phyloP scores from a whole-genome alignment of 2,329 filamentous ascomycete genomes.

The Clarireedia monteithiana region DNA sequence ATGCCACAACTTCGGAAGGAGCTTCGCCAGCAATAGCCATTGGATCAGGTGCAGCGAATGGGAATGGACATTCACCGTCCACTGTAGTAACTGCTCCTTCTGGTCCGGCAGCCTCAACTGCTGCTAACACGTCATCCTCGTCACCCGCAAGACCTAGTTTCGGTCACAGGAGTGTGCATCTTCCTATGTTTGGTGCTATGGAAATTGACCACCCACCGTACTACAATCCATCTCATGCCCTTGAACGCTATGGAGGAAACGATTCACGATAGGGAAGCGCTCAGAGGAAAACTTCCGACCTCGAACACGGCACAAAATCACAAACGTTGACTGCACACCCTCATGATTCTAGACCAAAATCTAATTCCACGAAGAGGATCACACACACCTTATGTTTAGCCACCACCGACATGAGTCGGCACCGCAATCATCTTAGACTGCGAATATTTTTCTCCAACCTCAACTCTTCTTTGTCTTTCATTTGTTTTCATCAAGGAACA shows the following conservation, averaged over 20 bases:
- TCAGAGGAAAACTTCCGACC: too few relatives aligned
- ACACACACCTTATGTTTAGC: too few relatives aligned
- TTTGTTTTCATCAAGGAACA: background rate
- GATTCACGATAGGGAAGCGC: too few relatives aligned
- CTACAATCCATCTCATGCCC: background rate
- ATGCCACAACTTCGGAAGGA: background rate
- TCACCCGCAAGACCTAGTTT: background rate
- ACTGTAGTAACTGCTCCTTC: background rate
- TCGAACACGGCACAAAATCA: too few relatives aligned
- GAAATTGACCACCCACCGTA: background rate
- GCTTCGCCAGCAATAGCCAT: slow-evolving; percentile 1
- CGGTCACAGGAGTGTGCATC: background rate
- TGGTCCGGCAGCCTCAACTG: background rate
- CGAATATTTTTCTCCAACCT: background rate
- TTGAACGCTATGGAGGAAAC: background rate
- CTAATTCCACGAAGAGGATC: too few relatives aligned
- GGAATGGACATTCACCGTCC: background rate
- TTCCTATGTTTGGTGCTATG: background rate
- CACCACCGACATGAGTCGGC: background rate
- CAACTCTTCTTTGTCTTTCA: background rate
- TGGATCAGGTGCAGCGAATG: background rate
- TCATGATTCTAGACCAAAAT: too few relatives aligned
- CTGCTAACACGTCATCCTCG: background rate
- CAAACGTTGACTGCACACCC: too few relatives aligned
- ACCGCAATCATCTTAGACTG: background rate